Evolutionary conservation across 306 rosid species (phyloP).

Genomic region (Dryas drummondii): DNA sequence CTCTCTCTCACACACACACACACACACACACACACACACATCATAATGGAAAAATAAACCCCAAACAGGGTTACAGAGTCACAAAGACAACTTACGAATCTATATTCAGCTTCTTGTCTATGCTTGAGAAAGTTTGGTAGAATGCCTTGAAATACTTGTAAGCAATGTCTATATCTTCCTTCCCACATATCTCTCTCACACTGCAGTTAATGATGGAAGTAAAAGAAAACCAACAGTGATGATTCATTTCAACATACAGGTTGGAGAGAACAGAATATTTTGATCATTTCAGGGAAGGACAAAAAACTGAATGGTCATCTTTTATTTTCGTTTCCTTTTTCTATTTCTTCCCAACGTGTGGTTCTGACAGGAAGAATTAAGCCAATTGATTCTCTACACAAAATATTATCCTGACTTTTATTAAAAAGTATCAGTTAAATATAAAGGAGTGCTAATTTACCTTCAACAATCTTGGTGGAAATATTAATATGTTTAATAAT

Average conservation of each 20-base stretch:
- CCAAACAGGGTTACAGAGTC: constrained; percentile 9
- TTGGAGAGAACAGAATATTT: background rate
- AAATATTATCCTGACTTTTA: background rate
- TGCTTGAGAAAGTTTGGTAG: constrained; percentile 68
- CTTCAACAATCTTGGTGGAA: background rate
- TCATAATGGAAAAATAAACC: background rate
- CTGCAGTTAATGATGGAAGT: constrained; percentile 43
- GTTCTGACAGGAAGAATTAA: background rate
- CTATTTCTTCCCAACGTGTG: background rate
- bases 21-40: background rate
- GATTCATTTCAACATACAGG: constrained; percentile 1
- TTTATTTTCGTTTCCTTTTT: too few relatives aligned
- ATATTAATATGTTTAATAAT: background rate
- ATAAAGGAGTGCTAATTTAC: background rate
- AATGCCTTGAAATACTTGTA: constrained; percentile 91
- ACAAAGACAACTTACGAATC: constrained; percentile 45
- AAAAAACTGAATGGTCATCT: background rate
- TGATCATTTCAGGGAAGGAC: background rate
- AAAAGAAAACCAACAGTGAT: background rate
- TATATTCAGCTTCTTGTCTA: constrained; percentile 67
- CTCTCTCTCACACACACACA: background rate
- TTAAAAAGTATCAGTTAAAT: background rate
- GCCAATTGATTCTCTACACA: background rate
- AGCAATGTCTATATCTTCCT: constrained; percentile 84
- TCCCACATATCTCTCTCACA: constrained; percentile 90